Percentiles rank a stretch among this genome's conserved stretches.
These are phyloP conservation scores for Pythium volutum DNA, from an alignment of 352 stramenopile genomes.

Conservation along the genomic window DNA sequence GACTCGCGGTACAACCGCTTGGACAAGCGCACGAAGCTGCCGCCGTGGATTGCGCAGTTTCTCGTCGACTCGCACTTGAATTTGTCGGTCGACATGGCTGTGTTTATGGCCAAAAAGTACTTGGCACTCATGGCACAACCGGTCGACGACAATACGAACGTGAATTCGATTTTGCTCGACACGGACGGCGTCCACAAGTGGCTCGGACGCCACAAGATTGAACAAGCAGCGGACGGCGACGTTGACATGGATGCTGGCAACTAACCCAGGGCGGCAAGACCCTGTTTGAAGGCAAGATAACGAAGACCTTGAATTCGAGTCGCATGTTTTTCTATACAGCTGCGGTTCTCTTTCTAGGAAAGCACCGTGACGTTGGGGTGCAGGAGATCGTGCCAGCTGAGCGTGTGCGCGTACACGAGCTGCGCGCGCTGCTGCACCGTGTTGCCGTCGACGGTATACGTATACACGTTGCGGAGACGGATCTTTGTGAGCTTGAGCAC, in stretches of 20 bases:
- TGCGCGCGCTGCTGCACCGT: slow-evolving; percentile 27
- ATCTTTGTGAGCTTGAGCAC: no score
- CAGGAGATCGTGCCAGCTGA: no score
- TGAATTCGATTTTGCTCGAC: slow-evolving; percentile 94
- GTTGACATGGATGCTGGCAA: slow-evolving; percentile 15
- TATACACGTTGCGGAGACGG: slow-evolving; percentile 52
- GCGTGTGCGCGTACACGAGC: slow-evolving; percentile 32
- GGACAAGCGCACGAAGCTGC: slow-evolving; percentile 98
- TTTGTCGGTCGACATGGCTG: slow-evolving; percentile 95
- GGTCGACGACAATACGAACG: slow-evolving; percentile 86
- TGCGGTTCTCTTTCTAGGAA: no score
- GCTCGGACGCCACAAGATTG: slow-evolving; percentile 35
- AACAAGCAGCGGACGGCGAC: slow-evolving; percentile 5
- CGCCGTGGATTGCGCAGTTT: slow-evolving; percentile 98
- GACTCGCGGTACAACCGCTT: slow-evolving; percentile 97
- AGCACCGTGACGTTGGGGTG: no score
- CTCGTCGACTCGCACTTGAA: slow-evolving; percentile 95
- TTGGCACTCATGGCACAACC: slow-evolving; percentile 96
- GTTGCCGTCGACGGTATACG: slow-evolving; percentile 31
- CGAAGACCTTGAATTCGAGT: no score
- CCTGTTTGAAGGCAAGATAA: no score
- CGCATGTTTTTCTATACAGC: no score
- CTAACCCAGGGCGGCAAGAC: no score
- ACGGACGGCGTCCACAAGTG: slow-evolving; percentile 84
- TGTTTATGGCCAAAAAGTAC: slow-evolving; percentile 95